A percentile compares a stretch with the other conserved stretches of the same genome.
phyloP scores from a whole-genome alignment of 345 rosid species.

The Salix exigua region DNA sequence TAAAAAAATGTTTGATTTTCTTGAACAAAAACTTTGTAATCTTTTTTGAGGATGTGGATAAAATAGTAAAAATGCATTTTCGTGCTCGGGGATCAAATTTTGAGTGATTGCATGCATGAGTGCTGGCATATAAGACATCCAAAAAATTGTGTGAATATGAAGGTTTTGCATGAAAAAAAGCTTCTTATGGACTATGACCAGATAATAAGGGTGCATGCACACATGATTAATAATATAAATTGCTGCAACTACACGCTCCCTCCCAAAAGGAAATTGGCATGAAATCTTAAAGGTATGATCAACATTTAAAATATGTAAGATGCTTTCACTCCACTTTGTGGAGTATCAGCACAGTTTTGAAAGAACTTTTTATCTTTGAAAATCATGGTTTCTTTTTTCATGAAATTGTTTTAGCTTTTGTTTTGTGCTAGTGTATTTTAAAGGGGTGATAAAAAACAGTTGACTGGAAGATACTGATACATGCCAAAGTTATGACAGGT shows the following conservation, averaged over 20 bases:
- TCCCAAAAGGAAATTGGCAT: neutral
- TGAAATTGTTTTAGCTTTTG: neutral
- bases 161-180: neutral
- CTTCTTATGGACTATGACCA: neutral
- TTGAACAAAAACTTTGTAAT: neutral
- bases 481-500: neutral
- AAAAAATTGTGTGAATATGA: neutral
- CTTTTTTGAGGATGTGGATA: neutral
- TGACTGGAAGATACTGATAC: neutral
- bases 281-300: neutral
- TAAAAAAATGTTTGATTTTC: neutral
- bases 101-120: neutral
- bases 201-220: neutral
- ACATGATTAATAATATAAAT: no score
- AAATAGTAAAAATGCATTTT: neutral
- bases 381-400: neutral
- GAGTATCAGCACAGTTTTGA: neutral
- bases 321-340: neutral
- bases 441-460: neutral
- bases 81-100: neutral
- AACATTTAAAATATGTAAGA: neutral
- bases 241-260: neutral
- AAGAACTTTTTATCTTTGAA: neutral
- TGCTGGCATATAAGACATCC: neutral
- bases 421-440: neutral